A percentile compares a stretch with the other conserved stretches of the same genome.
phyloP scores from a whole-genome alignment of 2,329 filamentous ascomycete genomes.

The Cyphellophora attinorum region DNA sequence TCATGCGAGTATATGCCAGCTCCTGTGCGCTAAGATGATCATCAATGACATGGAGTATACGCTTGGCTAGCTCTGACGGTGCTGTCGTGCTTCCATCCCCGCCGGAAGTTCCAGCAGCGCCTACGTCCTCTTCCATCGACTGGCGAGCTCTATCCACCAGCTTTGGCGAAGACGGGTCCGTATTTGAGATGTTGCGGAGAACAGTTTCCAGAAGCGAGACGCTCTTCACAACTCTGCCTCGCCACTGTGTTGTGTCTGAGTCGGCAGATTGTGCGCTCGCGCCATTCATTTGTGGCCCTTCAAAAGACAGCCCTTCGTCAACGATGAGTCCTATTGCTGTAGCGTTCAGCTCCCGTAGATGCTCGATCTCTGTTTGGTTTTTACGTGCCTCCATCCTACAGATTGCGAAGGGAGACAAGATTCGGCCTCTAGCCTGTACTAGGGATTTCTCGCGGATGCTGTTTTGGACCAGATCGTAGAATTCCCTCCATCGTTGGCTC shows the following conservation, averaged over 20 bases:
- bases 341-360: constrained; percentile 69
- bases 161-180: constrained; percentile 49
- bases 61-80: constrained; percentile 22
- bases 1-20: constrained; percentile 44
- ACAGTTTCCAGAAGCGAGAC: constrained; percentile 78
- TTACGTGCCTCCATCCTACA: constrained; percentile 63
- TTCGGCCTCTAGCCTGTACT: constrained; percentile 57
- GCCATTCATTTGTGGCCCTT: constrained; percentile 28
- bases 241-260: constrained; percentile 42
- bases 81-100: constrained; percentile 16
- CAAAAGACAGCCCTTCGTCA: constrained; percentile 64
- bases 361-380: constrained; percentile 63
- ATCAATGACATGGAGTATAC: constrained; percentile 51
- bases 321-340: constrained; percentile 80
- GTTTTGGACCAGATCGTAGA: constrained; percentile 71
- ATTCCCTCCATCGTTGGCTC: constrained; percentile 44
- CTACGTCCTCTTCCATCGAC: constrained; percentile 51
- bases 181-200: constrained; percentile 57
- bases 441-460: constrained; percentile 66
- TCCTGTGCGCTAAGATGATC: constrained; percentile 60
- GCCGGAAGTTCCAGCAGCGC: constrained; percentile 37
- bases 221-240: constrained; percentile 67
- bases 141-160: background rate
- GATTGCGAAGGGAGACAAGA: constrained; percentile 70
- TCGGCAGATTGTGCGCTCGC: constrained; percentile 28